Conservation (phyloP, 2,329 filamentous ascomycete genomes). For the Dactylellina cionopaga region DNA sequence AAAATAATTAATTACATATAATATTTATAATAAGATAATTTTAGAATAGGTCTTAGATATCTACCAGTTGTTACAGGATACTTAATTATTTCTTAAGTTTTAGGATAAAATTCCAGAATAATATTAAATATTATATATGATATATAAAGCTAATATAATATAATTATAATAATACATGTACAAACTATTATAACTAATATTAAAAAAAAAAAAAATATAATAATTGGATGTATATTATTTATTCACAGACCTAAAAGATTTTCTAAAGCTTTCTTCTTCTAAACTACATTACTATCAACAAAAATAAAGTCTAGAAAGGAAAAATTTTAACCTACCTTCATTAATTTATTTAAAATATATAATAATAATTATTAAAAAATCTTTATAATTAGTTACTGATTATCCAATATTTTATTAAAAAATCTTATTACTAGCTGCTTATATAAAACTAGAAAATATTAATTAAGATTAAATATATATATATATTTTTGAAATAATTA, state of each 20-base stretch:
- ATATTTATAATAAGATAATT: too few relatives aligned
- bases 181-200: conserved; percentile 1
- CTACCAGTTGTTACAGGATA: too few relatives aligned
- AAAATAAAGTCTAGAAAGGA: conserved; percentile 3
- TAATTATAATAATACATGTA: neutral
- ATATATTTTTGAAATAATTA: too few relatives aligned
- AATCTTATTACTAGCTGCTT: too few relatives aligned
- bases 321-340: too few relatives aligned
- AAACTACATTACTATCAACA: neutral
- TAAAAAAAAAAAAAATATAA: neutral
- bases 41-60: too few relatives aligned
- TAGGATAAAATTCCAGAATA: neutral
- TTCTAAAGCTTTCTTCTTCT: neutral
- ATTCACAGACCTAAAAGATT: neutral
- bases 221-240: too few relatives aligned
- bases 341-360: conserved; percentile 1
- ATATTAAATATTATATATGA: neutral
- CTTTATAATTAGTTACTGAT: neutral
- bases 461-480: too few relatives aligned
- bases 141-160: neutral
- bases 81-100: neutral
- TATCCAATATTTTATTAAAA: neutral
- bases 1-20: too few relatives aligned
- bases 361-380: neutral
- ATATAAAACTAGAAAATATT: too few relatives aligned